phyloP scores from a whole-genome alignment of 257 asterid genomes.

The Anisodus tanguticus region DNA sequence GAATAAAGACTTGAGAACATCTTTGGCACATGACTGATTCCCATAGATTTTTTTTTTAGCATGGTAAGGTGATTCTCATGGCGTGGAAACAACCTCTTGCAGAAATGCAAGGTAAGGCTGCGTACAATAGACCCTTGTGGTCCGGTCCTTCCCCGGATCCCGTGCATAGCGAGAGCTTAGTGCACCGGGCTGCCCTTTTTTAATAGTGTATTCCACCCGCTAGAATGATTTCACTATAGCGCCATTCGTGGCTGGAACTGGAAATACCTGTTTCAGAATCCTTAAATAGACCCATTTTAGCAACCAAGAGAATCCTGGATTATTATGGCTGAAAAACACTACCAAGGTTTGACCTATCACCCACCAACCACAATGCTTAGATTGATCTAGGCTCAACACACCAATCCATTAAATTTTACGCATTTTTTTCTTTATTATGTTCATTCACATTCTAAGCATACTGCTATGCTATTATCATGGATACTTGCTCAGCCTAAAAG shows the following conservation, averaged over 20 bases:
- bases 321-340: neutral
- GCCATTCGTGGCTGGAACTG: neutral
- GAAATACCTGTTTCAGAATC: neutral
- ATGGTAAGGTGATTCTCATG: too few relatives aligned
- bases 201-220: neutral
- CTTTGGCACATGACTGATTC: neutral
- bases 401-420: neutral
- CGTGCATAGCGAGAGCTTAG: too few relatives aligned
- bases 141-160: too few relatives aligned
- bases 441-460: slow-evolving; percentile 9
- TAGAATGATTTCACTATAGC: neutral
- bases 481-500: slow-evolving; percentile 11
- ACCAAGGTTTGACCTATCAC: slow-evolving; percentile 8
- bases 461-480: slow-evolving; percentile 19
- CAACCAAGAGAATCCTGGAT: neutral
- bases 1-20: slow-evolving; percentile 2
- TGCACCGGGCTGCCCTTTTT: too few relatives aligned
- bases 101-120: too few relatives aligned
- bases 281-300: neutral
- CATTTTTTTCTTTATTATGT: neutral
- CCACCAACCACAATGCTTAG: slow-evolving; percentile 8
- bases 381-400: neutral
- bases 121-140: too few relatives aligned
- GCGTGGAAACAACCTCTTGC: too few relatives aligned
- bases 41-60: neutral